Base-by-base conservation (phyloP, 768 basidiomycete species). In the Candolleomyces efflorescens region DNA sequence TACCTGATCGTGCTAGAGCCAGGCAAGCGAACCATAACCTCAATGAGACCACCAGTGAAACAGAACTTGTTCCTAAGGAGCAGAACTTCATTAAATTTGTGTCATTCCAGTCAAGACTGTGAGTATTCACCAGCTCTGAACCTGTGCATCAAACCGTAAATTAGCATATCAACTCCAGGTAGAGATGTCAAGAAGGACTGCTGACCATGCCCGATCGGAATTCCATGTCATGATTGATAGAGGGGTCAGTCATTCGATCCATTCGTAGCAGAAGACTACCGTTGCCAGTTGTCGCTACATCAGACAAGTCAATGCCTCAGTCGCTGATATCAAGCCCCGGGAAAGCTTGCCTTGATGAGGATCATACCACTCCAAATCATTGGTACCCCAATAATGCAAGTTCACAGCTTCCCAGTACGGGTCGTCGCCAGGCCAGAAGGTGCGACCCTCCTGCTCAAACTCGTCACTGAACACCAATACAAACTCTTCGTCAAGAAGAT, bases 341-440 rank as follows among this genome's bases (percentile, higher is more conserved):
- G 18, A 48, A 11, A 43, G 60, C 64, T 10, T 50, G 74, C 74
- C 73, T 68, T 71, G 80, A 65, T 74, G 67, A 18, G 87, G 90
- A 63, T 82, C 81, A 69, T 93, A 93, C 90, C 90, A 92, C 69
- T 92, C 90, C 64, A 90, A 65, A 68, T 91, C 86, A 61, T 75
- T 82, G 44, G 78, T 79, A 59, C 80, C 80, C 85, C 87, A 87
- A 65, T 90, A 91, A 66, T 89, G 86, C 13, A 86, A 54, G 67
- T 80, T 84, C 5, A 80, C 77, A 12, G 79, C 84, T 59, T 79
- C 77, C 78, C 79, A 87, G 62, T 82, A 86, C 0, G 85, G 85
- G 67, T 86, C 85, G 53, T 86, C 83, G 0, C 84, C 89, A 6
- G 84, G 79, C 68, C 84, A 86, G 64, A 90, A 90, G 4, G 83